Conservation (phyloP, 768 basidiomycete genomes). For the Filobasidium floriforme region DNA sequence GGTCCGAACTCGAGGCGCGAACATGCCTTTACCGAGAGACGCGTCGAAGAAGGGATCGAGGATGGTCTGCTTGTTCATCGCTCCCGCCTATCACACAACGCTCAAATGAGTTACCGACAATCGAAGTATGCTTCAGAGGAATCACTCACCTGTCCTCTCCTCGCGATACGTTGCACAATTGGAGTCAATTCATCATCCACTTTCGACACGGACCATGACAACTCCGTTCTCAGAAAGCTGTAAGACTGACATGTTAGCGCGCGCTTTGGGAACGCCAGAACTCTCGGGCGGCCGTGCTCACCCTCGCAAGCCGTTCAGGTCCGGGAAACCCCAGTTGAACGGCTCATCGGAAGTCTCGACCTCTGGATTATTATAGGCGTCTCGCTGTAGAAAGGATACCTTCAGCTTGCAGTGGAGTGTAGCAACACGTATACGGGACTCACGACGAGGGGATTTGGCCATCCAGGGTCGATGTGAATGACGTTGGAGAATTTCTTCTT, state of each 20-base stretch:
- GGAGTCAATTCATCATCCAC: slow-evolving; percentile 86
- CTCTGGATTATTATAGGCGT: slow-evolving; percentile 85
- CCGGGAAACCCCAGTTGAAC: slow-evolving; percentile 96
- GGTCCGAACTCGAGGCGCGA: slow-evolving; percentile 69
- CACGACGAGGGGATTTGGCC: slow-evolving; percentile 90
- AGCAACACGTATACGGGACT: slow-evolving; percentile 34
- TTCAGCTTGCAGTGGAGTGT: background rate
- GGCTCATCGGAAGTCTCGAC: slow-evolving; percentile 86
- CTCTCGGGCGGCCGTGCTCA: slow-evolving; percentile 49
- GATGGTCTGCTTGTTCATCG: slow-evolving; percentile 67
- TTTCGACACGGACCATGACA: slow-evolving; percentile 72
- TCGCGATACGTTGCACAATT: slow-evolving; percentile 80
- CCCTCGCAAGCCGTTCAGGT: slow-evolving; percentile 82
- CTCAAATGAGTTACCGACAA: background rate
- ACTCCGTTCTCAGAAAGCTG: slow-evolving; percentile 67
- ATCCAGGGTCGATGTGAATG: slow-evolving; percentile 69
- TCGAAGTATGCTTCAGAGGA: background rate
- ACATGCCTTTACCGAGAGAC: slow-evolving; percentile 58
- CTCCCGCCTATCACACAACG: slow-evolving; percentile 50
- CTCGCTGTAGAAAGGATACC: slow-evolving; percentile 53
- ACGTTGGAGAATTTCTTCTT: slow-evolving; percentile 76
- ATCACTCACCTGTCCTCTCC: slow-evolving; percentile 60
- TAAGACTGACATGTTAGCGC: slow-evolving; percentile 2
- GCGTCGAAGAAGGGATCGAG: slow-evolving; percentile 69
- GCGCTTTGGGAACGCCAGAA: background rate